Percentiles rank a stretch among this genome's conserved stretches.
phyloP scores from a whole-genome alignment of 345 rosid species.

The Citrus unshiu region DNA sequence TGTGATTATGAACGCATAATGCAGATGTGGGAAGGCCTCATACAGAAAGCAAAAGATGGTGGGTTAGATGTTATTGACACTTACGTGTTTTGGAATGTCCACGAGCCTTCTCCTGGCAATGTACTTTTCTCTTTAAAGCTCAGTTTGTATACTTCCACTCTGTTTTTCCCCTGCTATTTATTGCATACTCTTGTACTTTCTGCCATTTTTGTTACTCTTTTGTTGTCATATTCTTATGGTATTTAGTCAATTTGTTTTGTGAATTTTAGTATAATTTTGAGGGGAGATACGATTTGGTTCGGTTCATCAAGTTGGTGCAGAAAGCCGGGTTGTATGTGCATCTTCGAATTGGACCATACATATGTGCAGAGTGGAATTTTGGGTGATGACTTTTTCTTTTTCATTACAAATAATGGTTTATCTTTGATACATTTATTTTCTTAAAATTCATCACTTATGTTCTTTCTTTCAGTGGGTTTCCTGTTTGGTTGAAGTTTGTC shows the following conservation, averaged over 20 bases:
- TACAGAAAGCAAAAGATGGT: slow-evolving; percentile 62
- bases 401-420: neutral
- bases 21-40: slow-evolving; percentile 78
- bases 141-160: neutral
- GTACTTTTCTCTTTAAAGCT: slow-evolving; percentile 26
- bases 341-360: slow-evolving; percentile 74
- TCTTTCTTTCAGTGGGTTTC: slow-evolving; percentile 49
- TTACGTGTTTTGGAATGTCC: slow-evolving; percentile 71
- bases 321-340: slow-evolving; percentile 54
- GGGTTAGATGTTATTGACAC: slow-evolving; percentile 68
- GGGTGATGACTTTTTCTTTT: slow-evolving; percentile 33
- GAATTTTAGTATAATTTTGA: slow-evolving; percentile 50
- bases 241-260: neutral
- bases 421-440: neutral
- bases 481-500: slow-evolving; percentile 87
- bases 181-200: neutral
- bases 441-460: neutral
- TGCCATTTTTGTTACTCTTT: neutral
- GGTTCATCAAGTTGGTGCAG: slow-evolving; percentile 49
- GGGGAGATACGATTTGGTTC: slow-evolving; percentile 56
- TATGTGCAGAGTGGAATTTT: slow-evolving; percentile 79
- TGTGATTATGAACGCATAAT: neutral
- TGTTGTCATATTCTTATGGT: neutral
- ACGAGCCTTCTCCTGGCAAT: slow-evolving; percentile 67
- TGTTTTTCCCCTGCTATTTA: neutral